phyloP scores from a whole-genome alignment of 192 early-diverging fungal species.

The Jimgerdemannia flammicorona region DNA sequence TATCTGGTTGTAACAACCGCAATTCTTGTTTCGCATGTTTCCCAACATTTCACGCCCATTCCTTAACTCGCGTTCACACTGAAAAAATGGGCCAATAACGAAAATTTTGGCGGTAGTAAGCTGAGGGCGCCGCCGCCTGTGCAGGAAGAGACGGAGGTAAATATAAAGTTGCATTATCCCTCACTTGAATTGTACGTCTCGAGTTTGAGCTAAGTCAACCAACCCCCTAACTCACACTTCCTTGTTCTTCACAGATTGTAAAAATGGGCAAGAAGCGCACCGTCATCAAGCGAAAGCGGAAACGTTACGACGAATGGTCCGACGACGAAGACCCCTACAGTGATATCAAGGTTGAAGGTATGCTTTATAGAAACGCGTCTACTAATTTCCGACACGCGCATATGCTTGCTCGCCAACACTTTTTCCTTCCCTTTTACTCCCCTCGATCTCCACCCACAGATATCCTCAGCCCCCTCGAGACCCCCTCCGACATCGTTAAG shows the following conservation, averaged over 20 bases:
- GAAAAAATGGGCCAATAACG: slow-evolving; percentile 44
- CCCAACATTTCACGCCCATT: background rate
- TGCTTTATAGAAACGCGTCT: background rate
- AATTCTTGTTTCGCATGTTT: too few relatives aligned
- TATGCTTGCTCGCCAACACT: too few relatives aligned
- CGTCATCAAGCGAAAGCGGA: slow-evolving; percentile 26
- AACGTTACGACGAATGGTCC: slow-evolving; percentile 24
- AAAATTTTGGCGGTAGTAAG: slow-evolving; percentile 39
- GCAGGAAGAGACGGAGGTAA: slow-evolving; percentile 24
- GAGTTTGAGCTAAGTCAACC: background rate
- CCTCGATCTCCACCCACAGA: slow-evolving; percentile 17
- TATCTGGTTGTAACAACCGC: too few relatives aligned
- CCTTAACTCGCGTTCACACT: slow-evolving; percentile 34
- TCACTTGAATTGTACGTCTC: background rate
- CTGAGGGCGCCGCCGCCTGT: slow-evolving; percentile 37
- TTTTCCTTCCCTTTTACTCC: too few relatives aligned
- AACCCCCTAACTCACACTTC: slow-evolving; percentile 17
- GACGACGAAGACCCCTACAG: slow-evolving; percentile 61
- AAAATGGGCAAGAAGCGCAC: slow-evolving; percentile 35
- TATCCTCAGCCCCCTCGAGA: slow-evolving; percentile 51
- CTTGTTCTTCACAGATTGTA: slow-evolving; percentile 21
- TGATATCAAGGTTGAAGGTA: slow-evolving; percentile 56
- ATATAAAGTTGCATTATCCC: background rate
- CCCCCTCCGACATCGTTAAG: slow-evolving; percentile 45
- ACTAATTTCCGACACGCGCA: too few relatives aligned